Base-by-base conservation (phyloP, 2,329 filamentous ascomycete genomes). In the Phoma sp. region DNA sequence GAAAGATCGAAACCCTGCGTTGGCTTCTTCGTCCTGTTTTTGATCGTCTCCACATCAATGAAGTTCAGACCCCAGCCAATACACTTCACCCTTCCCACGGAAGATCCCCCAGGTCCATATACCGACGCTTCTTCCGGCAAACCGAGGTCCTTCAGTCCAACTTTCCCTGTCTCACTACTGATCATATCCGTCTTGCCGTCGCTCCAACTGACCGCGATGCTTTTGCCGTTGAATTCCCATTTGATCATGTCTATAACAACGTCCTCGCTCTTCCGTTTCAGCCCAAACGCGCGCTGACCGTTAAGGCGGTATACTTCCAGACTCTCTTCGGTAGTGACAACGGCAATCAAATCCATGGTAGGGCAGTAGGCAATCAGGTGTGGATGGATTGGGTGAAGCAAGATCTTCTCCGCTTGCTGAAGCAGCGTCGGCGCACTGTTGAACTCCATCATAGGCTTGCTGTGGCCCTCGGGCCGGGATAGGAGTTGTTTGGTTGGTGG, bases 191-290 rank as follows among this genome's bases (percentile, higher is more conserved):
- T 85, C 6, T 85, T 84, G 25, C 90, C 90, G 78, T 96, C 91
- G 63, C 85, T 91, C 87, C 91, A 96, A 40, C 87, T 91, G 13
- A 95, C 85, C 13, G 92, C 92, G 50, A 97, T 82, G 37, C 91
- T 86, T 59, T 91, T 88, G 8, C 89, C 80, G 54, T 81, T 79
- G 32, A 75, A 76, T 57, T 80, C 80, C 80, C 80, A 82, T 33
- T 74, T 69, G 36, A 81, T 60, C 35, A 70, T 69, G 32, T 74
- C 72, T 12, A 81, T 71, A 12, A 51, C 62, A 4, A 62, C 51
- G 17, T 67, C 65, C 25, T 73, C 69, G 37, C 65, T 71, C 60
- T 76, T 78, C 43, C 76, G 70, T 48, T 77, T 78, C 24, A 81
- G 60, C 0, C 82, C 82, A 68, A 88, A 88, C 2, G 88, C 86